Evolutionary conservation across 2,329 filamentous ascomycete genomes (phyloP), one percentile per base, ranked within the genome.

Genomic region (Talaromyces sp.): DNA sequence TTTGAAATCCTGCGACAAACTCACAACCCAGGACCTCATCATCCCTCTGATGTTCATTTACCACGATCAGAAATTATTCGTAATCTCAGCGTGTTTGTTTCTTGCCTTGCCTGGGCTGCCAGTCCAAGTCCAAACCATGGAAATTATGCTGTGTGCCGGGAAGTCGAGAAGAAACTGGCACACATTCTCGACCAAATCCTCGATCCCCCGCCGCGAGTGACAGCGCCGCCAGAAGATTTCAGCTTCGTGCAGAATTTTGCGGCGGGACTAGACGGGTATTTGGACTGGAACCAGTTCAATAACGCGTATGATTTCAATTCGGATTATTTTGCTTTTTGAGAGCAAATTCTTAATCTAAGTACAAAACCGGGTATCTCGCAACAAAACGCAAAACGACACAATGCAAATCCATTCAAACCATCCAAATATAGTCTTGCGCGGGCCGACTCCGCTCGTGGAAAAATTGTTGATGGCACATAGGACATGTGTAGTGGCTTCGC

Each of bases 401-500:
- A 27, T 29, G 49, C 11, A 46, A 24, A 46, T 8, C 26, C 31
- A 24, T 41, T 56, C 43, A 72, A 61, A 74, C 73, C 69, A 75
- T 72, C 72, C 72, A 74, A 31, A 74, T 68, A 67, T 71, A 75
- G 56, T 75, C 71, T 29, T 66, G 67, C 8, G 29, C 21, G 4
- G 62, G 55, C 9, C 67, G 67, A 52, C 68, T 66, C 32, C 66
- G 51, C 50, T 73, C 70, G 53, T 70, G 64, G 41, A 68, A 76
- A 66, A 75, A 76, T 1, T 70, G 69, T 7, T 69, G 64, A 46
- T 76, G 72, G 53, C 74, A 76, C 29, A 76, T 65, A 19, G 73
- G 74, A 52, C 74, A 76, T 51, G 74, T 73, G 58, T 69, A 75
- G 53, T 76, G 74, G 63, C 74, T 69, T 13, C 72, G 68, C 43